Evolutionary conservation across 2,329 filamentous ascomycete genomes (phyloP), one percentile per base, ranked within the genome.

Genomic region (Drechslerella coelobrocha): DNA sequence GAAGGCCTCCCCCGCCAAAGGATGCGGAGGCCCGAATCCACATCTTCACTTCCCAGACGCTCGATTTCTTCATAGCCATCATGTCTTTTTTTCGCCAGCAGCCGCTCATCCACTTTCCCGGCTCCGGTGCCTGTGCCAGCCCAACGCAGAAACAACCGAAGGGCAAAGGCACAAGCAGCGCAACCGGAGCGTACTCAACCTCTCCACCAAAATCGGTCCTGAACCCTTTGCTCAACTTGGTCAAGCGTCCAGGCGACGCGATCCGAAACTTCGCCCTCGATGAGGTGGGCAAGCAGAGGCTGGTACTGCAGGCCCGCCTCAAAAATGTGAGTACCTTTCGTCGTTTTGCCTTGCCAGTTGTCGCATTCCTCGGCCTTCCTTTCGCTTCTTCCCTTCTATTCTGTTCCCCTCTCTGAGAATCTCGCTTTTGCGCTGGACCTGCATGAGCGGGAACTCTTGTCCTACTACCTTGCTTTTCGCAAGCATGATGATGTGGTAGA

Each of bases 241-340:
- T 69, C 31, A 62, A 62, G 54, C 51, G 53, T 21, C 65, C 65
- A 6, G 59, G 57, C 27, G 57, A 69, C 50, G 53, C 54, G 21
- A 69, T 69, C 47, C 43, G 65, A 4, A 56, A 69, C 34, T 69
- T 69, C 37, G 54, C 65, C 23, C 61, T 69, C 57, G 65, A 69
- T 47, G 65, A 69, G 57, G 57, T 45, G 2, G 65, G 65, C 52
- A 69, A 62, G 47, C 65, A 69, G 29, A 53, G 65, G 48, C 65
- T 69, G 57, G 57, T 69, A 10, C 65, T 69, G 12, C 65, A 69
- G 59, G 65, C 65, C 37, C 65, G 57, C 37, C 47, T 69, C 24
- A 69, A 69, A 24, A 69, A 62, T 53, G 65, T 69, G 57, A 69
- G 65, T 19, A 19, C 12, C 43, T 14, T 39, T n/a, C 34, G n/a